A percentile compares a stretch with the other conserved stretches of the same genome.
phyloP scores from a whole-genome alignment of 495 filamentous ascomycete genomes.

The Lepidopterella palustris region DNA sequence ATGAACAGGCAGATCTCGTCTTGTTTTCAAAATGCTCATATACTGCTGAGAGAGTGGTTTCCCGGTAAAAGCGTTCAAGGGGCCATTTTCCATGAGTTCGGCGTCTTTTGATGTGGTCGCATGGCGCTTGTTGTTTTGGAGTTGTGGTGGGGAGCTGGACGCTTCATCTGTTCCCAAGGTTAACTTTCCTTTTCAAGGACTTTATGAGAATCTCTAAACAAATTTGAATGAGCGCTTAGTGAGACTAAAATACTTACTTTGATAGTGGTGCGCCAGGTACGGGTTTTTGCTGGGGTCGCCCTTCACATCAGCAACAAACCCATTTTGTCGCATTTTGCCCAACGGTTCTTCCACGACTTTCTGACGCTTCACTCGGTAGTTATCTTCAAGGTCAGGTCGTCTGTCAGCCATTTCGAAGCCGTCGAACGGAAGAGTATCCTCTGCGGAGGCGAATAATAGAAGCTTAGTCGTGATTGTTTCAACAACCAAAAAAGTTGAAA shows the following conservation, averaged over 20 bases:
- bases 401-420: constrained; percentile 37
- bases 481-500: too few species aligned
- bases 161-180: constrained; percentile 33
- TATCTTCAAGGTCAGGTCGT: constrained; percentile 32
- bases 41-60: constrained; percentile 72
- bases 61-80: constrained; percentile 78
- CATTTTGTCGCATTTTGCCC: background rate
- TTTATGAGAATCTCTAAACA: too few species aligned
- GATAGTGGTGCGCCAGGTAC: constrained; percentile 76
- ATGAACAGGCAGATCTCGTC: constrained; percentile 83
- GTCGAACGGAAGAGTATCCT: background rate
- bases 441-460: too few species aligned
- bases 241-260: background rate
- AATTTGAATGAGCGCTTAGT: background rate
- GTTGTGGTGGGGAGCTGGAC: constrained; percentile 36
- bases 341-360: constrained; percentile 36
- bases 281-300: constrained; percentile 68
- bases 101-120: constrained; percentile 73
- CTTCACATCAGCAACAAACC: constrained; percentile 44
- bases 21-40: constrained; percentile 75
- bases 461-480: too few species aligned
- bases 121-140: constrained; percentile 67
- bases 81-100: constrained; percentile 66
- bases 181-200: background rate
- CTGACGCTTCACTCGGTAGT: constrained; percentile 41